Evolutionary conservation across 768 basidiomycete species (phyloP).

Genomic region (Naematelia encephala): DNA sequence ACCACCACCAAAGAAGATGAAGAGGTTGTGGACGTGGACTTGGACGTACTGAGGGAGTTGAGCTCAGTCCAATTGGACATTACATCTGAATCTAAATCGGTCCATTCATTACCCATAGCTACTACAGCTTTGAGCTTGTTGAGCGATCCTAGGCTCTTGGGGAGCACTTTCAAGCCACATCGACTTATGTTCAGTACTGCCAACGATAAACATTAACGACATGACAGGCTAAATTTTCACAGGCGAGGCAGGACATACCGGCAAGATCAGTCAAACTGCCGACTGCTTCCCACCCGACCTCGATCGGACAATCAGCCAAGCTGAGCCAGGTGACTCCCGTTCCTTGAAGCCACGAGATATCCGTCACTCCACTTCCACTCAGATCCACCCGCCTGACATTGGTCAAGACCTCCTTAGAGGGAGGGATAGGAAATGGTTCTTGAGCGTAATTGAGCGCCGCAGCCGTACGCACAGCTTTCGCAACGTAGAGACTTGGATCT

Average conservation of each 20-base stretch:
- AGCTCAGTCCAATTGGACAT: slow-evolving; percentile 34
- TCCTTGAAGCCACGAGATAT: slow-evolving; percentile 29
- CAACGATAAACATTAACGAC: not conserved
- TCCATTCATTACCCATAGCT: slow-evolving; percentile 43
- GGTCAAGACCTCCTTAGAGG: slow-evolving; percentile 19
- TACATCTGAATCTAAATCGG: slow-evolving; percentile 24
- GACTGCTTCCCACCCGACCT: slow-evolving; percentile 37
- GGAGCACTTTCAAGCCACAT: slow-evolving; percentile 24
- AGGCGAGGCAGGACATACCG: no score
- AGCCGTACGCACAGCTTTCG: slow-evolving; percentile 39
- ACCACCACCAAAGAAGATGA: not conserved
- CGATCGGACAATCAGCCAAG: slow-evolving; percentile 32
- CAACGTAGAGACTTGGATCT: slow-evolving; percentile 33
- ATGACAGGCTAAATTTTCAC: no score
- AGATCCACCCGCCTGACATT: slow-evolving; percentile 31
- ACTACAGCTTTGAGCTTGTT: slow-evolving; percentile 40
- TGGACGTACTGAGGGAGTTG: slow-evolving; percentile 41
- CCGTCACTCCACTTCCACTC: slow-evolving; percentile 29
- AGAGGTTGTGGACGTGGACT: not conserved
- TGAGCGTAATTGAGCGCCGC: slow-evolving; percentile 34
- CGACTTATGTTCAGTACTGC: slow-evolving; percentile 40
- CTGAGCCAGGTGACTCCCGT: slow-evolving; percentile 40
- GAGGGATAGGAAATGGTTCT: slow-evolving; percentile 29
- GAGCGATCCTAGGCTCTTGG: slow-evolving; percentile 14
- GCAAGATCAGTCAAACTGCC: slow-evolving; percentile 32